These are phyloP conservation scores for Pseudoneurospora amorphoporcata DNA, from an alignment of 495 filamentous ascomycete species.

Conservation along the genomic window DNA sequence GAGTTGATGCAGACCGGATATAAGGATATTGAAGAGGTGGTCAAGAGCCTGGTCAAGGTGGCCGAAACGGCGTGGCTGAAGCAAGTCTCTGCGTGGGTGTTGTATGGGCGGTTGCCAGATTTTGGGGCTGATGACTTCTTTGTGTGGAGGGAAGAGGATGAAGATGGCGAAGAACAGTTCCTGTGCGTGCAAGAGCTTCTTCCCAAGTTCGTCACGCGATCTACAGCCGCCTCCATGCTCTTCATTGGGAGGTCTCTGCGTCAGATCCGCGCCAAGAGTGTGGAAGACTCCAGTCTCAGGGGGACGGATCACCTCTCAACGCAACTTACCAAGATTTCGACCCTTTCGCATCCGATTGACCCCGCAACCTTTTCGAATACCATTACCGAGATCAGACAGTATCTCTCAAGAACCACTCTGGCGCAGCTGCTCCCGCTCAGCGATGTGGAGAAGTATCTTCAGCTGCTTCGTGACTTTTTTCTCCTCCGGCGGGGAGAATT, in stretches of 20 bases:
- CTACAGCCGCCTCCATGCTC: slow-evolving; percentile 71
- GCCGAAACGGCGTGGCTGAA: slow-evolving; percentile 89
- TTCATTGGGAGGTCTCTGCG: slow-evolving; percentile 88
- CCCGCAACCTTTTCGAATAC: slow-evolving; percentile 55
- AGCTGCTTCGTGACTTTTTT: slow-evolving; percentile 75
- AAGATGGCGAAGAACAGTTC: slow-evolving; percentile 25
- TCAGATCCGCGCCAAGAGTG: slow-evolving; percentile 51
- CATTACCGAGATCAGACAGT: slow-evolving; percentile 66
- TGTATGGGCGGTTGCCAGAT: slow-evolving; percentile 71
- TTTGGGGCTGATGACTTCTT: slow-evolving; percentile 78
- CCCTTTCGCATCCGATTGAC: slow-evolving; percentile 61
- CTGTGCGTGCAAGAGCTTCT: slow-evolving; percentile 39
- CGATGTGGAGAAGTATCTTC: slow-evolving; percentile 65
- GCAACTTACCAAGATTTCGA: slow-evolving; percentile 64
- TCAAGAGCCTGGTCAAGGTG: slow-evolving; percentile 54
- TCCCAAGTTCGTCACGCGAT: slow-evolving; percentile 65
- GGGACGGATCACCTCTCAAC: slow-evolving; percentile 51
- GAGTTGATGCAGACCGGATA: slow-evolving; percentile 78
- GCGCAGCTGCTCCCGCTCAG: slow-evolving; percentile 68
- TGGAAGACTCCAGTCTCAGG: slow-evolving; percentile 44
- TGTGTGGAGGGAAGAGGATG: slow-evolving; percentile 38
- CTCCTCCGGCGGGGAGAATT: slow-evolving; percentile 85
- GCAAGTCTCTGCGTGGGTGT: slow-evolving; percentile 77
- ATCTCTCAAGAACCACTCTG: slow-evolving; percentile 68
- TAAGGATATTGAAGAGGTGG: slow-evolving; percentile 66